Evolutionary conservation across 2,329 filamentous ascomycete genomes (phyloP).

Genomic region (Venturia asperata): DNA sequence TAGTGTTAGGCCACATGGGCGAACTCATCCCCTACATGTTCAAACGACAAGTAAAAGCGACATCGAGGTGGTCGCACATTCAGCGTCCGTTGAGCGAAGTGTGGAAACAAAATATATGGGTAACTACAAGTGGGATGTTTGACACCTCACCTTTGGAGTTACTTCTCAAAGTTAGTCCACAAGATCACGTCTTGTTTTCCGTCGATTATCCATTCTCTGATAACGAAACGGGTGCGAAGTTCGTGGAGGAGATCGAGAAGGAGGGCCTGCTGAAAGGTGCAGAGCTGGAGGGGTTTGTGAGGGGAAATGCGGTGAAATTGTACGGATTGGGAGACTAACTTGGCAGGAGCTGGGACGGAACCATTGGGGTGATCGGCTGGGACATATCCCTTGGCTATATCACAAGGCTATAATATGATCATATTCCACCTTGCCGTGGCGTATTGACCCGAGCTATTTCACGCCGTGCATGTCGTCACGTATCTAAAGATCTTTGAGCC

Average conservation of each 20-base stretch:
- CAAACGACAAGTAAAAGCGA: neutral
- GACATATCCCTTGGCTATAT: no score
- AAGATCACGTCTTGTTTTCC: neutral
- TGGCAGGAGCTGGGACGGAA: no score
- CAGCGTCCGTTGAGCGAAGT: neutral
- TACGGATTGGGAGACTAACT: neutral
- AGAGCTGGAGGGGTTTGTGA: neutral
- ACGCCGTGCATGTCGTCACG: no score
- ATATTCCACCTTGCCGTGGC: no score
- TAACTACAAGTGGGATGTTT: constrained; percentile 2
- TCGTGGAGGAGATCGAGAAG: neutral
- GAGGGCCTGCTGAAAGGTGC: neutral
- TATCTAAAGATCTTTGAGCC: no score
- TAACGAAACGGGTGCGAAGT: neutral
- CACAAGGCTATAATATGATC: no score
- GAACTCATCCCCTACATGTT: neutral
- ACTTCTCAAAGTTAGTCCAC: neutral
- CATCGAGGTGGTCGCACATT: neutral
- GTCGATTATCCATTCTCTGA: constrained; percentile 7
- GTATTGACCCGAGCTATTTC: no score
- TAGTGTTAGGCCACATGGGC: neutral
- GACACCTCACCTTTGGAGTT: neutral
- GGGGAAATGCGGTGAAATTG: neutral
- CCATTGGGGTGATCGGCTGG: no score
- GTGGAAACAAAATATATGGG: neutral